Conservation (phyloP, 176 grass and related monocot species). For the Rhynchospora breviuscula region DNA sequence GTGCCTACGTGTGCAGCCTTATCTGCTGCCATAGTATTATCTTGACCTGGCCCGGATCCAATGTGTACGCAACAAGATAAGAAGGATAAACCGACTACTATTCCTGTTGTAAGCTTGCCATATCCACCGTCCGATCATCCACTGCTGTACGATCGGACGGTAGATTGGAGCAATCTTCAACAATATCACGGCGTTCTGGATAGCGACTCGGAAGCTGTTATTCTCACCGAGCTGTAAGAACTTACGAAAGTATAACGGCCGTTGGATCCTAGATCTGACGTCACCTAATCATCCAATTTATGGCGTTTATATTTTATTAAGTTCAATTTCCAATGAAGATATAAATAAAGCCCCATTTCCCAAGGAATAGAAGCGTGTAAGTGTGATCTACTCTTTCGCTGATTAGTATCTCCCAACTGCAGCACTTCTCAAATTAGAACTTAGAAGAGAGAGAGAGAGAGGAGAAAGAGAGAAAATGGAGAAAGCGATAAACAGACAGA, state of each 20-base stretch:
- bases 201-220: background rate
- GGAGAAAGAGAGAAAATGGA: constrained; percentile 42
- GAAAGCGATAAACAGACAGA: constrained; percentile 85
- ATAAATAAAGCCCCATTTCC: constrained; percentile 1
- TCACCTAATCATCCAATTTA: background rate
- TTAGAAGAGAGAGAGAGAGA: background rate
- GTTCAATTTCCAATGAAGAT: background rate
- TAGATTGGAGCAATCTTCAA: background rate
- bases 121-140: background rate
- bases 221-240: background rate
- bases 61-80: background rate
- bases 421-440: background rate
- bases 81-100: background rate
- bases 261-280: background rate
- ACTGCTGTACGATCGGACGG: background rate
- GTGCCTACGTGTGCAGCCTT: constrained; percentile 6
- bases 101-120: background rate
- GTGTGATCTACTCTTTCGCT: background rate
- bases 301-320: background rate
- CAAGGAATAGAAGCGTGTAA: constrained; percentile 6
- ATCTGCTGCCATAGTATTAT: constrained; percentile 2
- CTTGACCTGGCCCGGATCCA: background rate
- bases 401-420: constrained; percentile 4
- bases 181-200: background rate
- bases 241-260: background rate